Percentiles rank a stretch among this genome's conserved stretches.
Conservation (phyloP, 2,329 filamentous ascomycete genomes). For the Pleoardoris graminearum region DNA sequence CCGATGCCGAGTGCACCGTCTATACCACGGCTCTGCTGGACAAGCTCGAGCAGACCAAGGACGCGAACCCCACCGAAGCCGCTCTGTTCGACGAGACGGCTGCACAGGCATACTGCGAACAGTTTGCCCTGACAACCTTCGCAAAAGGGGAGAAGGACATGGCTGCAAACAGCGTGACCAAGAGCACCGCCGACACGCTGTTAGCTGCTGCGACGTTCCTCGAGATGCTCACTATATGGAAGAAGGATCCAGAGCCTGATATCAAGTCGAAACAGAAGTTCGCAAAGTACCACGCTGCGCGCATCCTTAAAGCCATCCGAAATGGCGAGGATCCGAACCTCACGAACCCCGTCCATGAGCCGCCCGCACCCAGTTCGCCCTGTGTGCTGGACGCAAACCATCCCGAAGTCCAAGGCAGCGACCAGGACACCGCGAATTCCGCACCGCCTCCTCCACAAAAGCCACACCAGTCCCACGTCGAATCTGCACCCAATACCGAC, state of each 20-base stretch:
- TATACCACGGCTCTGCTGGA: conserved; percentile 90
- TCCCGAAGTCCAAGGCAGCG: conserved; percentile 63
- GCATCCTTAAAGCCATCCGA: conserved; percentile 88
- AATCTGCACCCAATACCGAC: conserved; percentile 63
- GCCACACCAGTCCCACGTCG: conserved; percentile 57
- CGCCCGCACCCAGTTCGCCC: conserved; percentile 42
- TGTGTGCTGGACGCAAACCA: conserved; percentile 64
- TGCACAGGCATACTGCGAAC: conserved; percentile 89
- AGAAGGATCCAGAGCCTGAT: conserved; percentile 70
- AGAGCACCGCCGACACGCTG: conserved; percentile 93
- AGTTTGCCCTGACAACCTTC: conserved; percentile 90
- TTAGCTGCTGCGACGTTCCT: conserved; percentile 91
- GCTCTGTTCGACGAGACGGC: conserved; percentile 82
- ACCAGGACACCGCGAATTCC: conserved; percentile 36
- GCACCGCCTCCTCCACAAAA: conserved; percentile 15
- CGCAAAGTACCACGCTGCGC: conserved; percentile 91
- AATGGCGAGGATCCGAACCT: conserved; percentile 90
- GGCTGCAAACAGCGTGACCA: conserved; percentile 79
- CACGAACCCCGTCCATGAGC: conserved; percentile 74
- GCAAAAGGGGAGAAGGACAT: conserved; percentile 81
- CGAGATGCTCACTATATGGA: conserved; percentile 83
- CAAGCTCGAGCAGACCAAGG: conserved; percentile 81
- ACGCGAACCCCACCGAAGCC: conserved; percentile 74
- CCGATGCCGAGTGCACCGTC: conserved; percentile 73
- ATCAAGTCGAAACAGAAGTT: conserved; percentile 88